Conservation (phyloP, 2,329 filamentous ascomycete genomes). For the Cladosporium sp. region DNA sequence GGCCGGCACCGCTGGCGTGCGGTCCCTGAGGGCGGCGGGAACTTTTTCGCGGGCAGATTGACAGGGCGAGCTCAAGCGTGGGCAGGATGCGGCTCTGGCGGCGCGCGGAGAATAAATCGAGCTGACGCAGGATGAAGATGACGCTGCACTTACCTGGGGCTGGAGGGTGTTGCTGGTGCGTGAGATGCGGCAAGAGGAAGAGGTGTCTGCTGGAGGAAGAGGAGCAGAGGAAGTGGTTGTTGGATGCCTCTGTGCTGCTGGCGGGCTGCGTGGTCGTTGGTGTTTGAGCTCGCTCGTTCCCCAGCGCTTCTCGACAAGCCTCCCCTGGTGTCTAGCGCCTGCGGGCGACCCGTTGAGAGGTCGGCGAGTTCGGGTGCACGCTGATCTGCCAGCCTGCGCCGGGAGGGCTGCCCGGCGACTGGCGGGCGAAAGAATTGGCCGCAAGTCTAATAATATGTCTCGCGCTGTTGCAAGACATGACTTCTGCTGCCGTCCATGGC, state of each 20-base stretch:
- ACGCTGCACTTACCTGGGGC: background rate
- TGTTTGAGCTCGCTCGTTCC: slow-evolving; percentile 4
- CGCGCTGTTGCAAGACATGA: background rate
- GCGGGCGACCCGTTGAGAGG: slow-evolving; percentile 2
- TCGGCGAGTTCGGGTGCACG: background rate
- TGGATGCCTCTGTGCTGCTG: background rate
- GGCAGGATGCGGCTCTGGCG: slow-evolving; percentile 11
- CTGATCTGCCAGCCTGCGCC: background rate
- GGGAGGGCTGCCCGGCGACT: background rate
- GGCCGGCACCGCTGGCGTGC: background rate
- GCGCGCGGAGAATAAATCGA: slow-evolving; percentile 2
- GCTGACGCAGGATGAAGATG: background rate
- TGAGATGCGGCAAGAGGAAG: background rate
- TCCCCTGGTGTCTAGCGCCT: background rate
- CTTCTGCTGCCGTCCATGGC: background rate
- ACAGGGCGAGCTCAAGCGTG: background rate
- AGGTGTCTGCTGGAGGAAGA: background rate
- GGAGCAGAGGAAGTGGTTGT: background rate
- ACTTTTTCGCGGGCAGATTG: slow-evolving; percentile 1
- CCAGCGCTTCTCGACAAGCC: slow-evolving; percentile 6
- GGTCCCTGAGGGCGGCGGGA: slow-evolving; percentile 4
- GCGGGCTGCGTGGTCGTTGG: background rate
- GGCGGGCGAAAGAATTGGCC: slow-evolving; percentile 2
- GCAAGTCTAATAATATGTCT: slow-evolving; percentile 7
- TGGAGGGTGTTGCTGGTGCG: background rate